These are phyloP conservation scores for Apiospora hydei DNA, from an alignment of 2,329 filamentous ascomycete species.

Conservation along the genomic window DNA sequence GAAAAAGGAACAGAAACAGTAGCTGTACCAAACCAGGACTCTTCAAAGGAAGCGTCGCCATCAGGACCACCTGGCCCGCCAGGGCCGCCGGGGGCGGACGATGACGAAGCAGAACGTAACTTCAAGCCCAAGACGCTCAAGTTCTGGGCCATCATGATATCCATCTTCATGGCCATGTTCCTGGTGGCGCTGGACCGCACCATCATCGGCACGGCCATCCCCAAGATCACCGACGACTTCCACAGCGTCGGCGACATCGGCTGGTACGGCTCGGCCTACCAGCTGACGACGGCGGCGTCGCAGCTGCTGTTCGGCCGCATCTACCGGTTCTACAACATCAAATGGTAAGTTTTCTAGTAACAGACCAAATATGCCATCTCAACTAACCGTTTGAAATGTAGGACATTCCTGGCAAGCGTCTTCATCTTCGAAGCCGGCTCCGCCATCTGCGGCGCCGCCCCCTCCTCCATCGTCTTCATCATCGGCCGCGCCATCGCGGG, in stretches of 20 bases:
- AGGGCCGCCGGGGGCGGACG: background rate
- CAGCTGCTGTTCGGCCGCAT: slow-evolving; percentile 62
- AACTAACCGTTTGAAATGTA: slow-evolving; percentile 29
- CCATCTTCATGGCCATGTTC: slow-evolving; percentile 63
- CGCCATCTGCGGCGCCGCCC: slow-evolving; percentile 58
- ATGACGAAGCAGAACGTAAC: slow-evolving; percentile 46
- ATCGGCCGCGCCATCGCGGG: slow-evolving; percentile 64
- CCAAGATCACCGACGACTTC: slow-evolving; percentile 64
- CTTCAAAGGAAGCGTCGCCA: background rate
- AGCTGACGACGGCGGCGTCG: slow-evolving; percentile 65
- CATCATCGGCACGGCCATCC: slow-evolving; percentile 63
- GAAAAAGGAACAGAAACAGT: background rate
- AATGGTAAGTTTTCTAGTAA: slow-evolving; percentile 45
- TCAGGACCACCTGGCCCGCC: background rate
- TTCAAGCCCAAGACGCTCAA: slow-evolving; percentile 60
- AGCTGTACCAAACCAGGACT: background rate
- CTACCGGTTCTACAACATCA: slow-evolving; percentile 61
- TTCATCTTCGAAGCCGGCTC: slow-evolving; percentile 63
- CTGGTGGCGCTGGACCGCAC: slow-evolving; percentile 65
- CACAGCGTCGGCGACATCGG: slow-evolving; percentile 66
- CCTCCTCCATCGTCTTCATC: slow-evolving; percentile 61
- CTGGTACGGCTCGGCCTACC: slow-evolving; percentile 69
- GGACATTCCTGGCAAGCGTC: slow-evolving; percentile 56
- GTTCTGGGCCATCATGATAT: slow-evolving; percentile 63
- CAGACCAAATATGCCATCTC: background rate